phyloP scores from a whole-genome alignment of 441 rosid genomes.

The Mallotus japonicus region DNA sequence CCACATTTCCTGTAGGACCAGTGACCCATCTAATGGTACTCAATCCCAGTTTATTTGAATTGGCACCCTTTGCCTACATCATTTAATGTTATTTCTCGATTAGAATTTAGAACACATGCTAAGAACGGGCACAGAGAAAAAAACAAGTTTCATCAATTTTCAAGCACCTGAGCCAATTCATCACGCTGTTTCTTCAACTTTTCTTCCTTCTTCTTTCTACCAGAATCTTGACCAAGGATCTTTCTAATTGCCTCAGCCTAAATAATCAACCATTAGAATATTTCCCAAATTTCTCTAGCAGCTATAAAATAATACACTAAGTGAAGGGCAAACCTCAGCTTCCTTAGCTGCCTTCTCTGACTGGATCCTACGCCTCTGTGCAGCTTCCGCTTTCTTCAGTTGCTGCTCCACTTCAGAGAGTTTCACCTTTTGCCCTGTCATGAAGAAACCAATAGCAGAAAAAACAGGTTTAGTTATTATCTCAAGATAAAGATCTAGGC shows the following conservation, averaged over 20 bases:
- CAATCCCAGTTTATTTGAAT: constrained; percentile 40
- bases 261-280: not conserved
- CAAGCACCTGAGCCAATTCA: constrained; percentile 59
- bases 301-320: not conserved
- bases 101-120: constrained; percentile 13
- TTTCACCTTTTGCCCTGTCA: constrained; percentile 70
- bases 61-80: constrained; percentile 64
- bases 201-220: constrained; percentile 82
- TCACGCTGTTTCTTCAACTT: constrained; percentile 68
- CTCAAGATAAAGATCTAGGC: not conserved
- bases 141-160: not conserved
- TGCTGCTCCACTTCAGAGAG: constrained; percentile 78
- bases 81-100: constrained; percentile 13
- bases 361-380: constrained; percentile 83
- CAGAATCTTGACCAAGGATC: constrained; percentile 92
- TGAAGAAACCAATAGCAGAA: constrained; percentile 11
- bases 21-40: constrained; percentile 59
- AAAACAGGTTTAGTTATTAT: constrained; percentile 7
- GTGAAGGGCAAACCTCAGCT: constrained; percentile 59
- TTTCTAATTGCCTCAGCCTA: constrained; percentile 90
- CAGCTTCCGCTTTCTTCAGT: constrained; percentile 84
- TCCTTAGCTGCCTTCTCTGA: constrained; percentile 87
- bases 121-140: not conserved
- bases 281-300: not conserved
- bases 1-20: constrained; percentile 71